Percentiles rank a stretch among this genome's conserved stretches.
Evolutionary conservation across 305 asterid species (phyloP).

Genomic region (Rubia tinctorum): DNA sequence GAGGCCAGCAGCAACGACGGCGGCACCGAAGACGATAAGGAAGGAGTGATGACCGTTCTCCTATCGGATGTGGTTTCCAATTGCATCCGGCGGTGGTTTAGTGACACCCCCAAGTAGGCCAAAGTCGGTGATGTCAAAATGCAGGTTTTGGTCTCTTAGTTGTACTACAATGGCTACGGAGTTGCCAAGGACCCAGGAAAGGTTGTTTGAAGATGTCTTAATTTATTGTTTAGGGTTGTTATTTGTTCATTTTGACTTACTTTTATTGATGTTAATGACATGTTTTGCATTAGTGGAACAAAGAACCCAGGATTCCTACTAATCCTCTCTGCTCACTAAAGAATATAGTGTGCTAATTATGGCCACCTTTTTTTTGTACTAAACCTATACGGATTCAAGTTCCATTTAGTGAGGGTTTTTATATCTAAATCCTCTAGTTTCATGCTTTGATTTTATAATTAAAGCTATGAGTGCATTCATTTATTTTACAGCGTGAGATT

Average conservation of each 20-base stretch:
- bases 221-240: neutral
- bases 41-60: slow-evolving; percentile 23
- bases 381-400: no score
- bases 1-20: slow-evolving; percentile 23
- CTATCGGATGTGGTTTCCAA: slow-evolving; percentile 55
- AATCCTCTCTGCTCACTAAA: no score
- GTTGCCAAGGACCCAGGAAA: slow-evolving; percentile 44
- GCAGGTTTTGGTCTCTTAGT: slow-evolving; percentile 71
- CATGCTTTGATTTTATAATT: no score
- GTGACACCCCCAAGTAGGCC: slow-evolving; percentile 68
- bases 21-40: slow-evolving; percentile 15
- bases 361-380: no score
- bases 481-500: no score
- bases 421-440: no score
- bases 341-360: no score
- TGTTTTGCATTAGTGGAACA: no score
- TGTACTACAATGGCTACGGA: slow-evolving; percentile 65
- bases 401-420: no score
- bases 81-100: slow-evolving; percentile 64
- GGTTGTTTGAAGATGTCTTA: slow-evolving; percentile 24
- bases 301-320: no score
- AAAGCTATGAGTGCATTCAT: no score
- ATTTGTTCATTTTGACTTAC: neutral
- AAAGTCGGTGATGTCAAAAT: slow-evolving; percentile 56
- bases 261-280: neutral